Evolutionary conservation across 805 yeast genomes (phyloP).

Genomic region (Zygoascus biomembranicola): DNA sequence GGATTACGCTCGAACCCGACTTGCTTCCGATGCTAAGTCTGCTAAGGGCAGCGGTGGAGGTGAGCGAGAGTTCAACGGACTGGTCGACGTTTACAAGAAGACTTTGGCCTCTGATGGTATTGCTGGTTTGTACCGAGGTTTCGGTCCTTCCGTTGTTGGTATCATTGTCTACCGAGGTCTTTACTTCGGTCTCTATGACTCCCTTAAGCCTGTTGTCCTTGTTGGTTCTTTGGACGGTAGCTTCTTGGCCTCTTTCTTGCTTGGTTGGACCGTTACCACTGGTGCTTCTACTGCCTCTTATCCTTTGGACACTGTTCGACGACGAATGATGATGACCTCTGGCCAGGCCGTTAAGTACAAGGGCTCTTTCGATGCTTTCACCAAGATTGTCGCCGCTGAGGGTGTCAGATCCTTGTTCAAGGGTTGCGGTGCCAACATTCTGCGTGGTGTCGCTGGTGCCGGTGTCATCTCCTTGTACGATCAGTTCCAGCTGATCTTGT

Average conservation of each 20-base stretch:
- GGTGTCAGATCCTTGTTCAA: slow-evolving; percentile 91
- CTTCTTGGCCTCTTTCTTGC: slow-evolving; percentile 90
- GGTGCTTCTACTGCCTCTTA: slow-evolving; percentile 98
- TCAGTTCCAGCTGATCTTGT: slow-evolving; percentile 87
- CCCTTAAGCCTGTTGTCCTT: slow-evolving; percentile 88
- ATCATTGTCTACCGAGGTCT: slow-evolving; percentile 98
- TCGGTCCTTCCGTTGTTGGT: slow-evolving; percentile 97
- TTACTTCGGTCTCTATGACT: slow-evolving; percentile 96
- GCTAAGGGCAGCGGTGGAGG: slow-evolving; percentile 68
- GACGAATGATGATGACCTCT: slow-evolving; percentile 99
- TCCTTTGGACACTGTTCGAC: slow-evolving; percentile 98
- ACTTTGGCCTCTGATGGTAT: slow-evolving; percentile 92
- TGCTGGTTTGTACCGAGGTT: slow-evolving; percentile 99
- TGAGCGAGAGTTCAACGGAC: slow-evolving; percentile 95
- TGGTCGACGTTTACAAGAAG: slow-evolving; percentile 92
- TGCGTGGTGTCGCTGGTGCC: slow-evolving; percentile 99
- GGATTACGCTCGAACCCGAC: slow-evolving; percentile 98
- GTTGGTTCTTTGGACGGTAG: slow-evolving; percentile 92
- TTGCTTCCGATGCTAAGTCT: slow-evolving; percentile 96
- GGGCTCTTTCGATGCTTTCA: slow-evolving; percentile 92
- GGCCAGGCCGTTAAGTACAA: slow-evolving; percentile 96
- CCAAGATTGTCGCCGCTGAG: slow-evolving; percentile 88
- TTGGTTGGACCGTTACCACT: slow-evolving; percentile 97
- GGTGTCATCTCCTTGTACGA: slow-evolving; percentile 98
- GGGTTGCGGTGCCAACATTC: slow-evolving; percentile 99